Evolutionary conservation across 1,139 yeast genomes (phyloP).

Genomic region (Pichia sp.): DNA sequence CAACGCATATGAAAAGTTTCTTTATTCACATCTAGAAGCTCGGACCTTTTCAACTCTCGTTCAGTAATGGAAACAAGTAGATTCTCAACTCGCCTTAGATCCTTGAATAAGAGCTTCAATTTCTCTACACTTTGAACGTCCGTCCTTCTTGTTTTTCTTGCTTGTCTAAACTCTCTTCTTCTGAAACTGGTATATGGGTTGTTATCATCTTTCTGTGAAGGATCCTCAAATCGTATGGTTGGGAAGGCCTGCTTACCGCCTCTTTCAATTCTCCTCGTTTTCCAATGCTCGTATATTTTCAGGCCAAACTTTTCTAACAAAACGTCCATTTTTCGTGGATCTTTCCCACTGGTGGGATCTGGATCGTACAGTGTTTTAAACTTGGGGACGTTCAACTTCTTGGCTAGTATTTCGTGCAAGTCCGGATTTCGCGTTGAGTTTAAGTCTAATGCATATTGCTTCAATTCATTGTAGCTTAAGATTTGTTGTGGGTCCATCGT

Average conservation of each 20-base stretch:
- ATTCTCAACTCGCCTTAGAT: slow-evolving; percentile 70
- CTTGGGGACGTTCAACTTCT: slow-evolving; percentile 29
- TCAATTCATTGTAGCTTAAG: slow-evolving; percentile 62
- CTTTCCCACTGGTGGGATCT: slow-evolving; percentile 27
- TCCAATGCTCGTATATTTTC: slow-evolving; percentile 77
- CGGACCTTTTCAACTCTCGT: slow-evolving; percentile 61
- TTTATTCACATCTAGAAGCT: slow-evolving; percentile 51
- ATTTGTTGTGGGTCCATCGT: slow-evolving; percentile 79
- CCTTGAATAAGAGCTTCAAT: slow-evolving; percentile 64
- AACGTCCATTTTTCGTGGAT: slow-evolving; percentile 41
- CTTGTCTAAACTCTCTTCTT: slow-evolving; percentile 91
- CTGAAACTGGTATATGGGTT: slow-evolving; percentile 97
- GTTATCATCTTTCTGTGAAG: slow-evolving; percentile 77
- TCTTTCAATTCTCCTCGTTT: slow-evolving; percentile 58
- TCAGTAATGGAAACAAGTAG: slow-evolving; percentile 64
- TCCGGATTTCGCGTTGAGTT: slow-evolving; percentile 28
- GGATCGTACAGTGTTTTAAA: slow-evolving; percentile 45
- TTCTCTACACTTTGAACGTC: slow-evolving; percentile 89
- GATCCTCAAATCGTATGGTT: slow-evolving; percentile 74
- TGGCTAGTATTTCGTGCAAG: slow-evolving; percentile 28
- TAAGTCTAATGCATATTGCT: slow-evolving; percentile 34
- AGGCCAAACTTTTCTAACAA: slow-evolving; percentile 61
- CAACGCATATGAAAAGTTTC: slow-evolving; percentile 66
- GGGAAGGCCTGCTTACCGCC: slow-evolving; percentile 73
- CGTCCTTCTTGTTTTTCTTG: slow-evolving; percentile 92